Conservation (phyloP, 345 rosid species). For the Murraya paniculata region DNA sequence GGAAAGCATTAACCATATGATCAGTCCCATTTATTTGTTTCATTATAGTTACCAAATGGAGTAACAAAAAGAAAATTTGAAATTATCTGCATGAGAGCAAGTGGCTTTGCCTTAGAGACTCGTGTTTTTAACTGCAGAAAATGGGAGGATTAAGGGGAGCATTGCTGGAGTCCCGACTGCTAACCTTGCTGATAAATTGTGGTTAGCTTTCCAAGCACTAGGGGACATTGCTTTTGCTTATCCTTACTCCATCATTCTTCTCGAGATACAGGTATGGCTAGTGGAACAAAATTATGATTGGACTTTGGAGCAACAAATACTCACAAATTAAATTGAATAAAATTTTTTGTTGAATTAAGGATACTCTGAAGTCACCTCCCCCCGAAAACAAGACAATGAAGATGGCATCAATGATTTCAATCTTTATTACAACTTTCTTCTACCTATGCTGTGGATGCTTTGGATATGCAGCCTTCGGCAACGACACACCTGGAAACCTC, state of each 20-base stretch:
- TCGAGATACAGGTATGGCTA: slow-evolving; percentile 57
- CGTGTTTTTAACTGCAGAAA: slow-evolving; percentile 30
- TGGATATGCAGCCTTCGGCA: slow-evolving; percentile 49
- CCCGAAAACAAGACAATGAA: slow-evolving; percentile 49
- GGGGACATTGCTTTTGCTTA: slow-evolving; percentile 65
- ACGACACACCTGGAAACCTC: slow-evolving; percentile 36
- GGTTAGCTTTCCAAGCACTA: slow-evolving; percentile 52
- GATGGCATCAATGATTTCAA: slow-evolving; percentile 33
- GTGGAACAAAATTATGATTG: too few species aligned
- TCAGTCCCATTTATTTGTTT: background rate
- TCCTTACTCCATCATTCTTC: slow-evolving; percentile 52
- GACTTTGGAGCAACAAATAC: background rate
- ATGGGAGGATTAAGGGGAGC: slow-evolving; percentile 49
- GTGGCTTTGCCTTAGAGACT: background rate
- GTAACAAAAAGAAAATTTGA: background rate
- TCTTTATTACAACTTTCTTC: slow-evolving; percentile 36
- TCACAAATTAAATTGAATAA: background rate
- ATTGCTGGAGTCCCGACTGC: slow-evolving; percentile 44
- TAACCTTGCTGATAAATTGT: slow-evolving; percentile 32
- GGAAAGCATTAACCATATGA: background rate
- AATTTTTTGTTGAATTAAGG: slow-evolving; percentile 16
- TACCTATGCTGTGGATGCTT: slow-evolving; percentile 42
- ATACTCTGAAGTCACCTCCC: slow-evolving; percentile 43
- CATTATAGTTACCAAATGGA: background rate
- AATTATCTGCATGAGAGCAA: background rate